Conservation (phyloP, 306 rosid species). For the Lupinus albus region DNA sequence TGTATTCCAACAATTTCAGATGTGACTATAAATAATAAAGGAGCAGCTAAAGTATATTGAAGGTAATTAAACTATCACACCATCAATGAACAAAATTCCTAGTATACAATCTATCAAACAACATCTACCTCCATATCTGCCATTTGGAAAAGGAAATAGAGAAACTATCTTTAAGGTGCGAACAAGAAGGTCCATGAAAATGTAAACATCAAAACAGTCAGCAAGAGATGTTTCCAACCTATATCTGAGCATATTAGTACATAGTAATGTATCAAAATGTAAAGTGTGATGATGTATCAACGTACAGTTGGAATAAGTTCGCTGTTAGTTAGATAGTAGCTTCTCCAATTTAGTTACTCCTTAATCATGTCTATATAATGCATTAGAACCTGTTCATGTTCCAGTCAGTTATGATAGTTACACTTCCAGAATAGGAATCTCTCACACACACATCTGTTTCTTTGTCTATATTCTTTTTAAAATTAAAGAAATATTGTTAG, state of each 20-base stretch:
- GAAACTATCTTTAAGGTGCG: not conserved
- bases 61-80: conserved; percentile 23
- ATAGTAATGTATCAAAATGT: too few species aligned
- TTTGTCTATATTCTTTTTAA: too few species aligned
- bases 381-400: too few species aligned
- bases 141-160: conserved; percentile 11
- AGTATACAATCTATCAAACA: conserved; percentile 21
- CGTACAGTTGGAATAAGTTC: too few species aligned
- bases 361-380: too few species aligned
- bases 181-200: conserved; percentile 20
- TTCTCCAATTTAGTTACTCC: too few species aligned
- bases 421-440: too few species aligned
- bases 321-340: too few species aligned
- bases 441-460: too few species aligned
- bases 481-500: too few species aligned
- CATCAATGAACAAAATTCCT: not conserved
- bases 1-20: not conserved
- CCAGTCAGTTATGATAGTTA: too few species aligned
- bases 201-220: not conserved
- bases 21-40: conserved; percentile 14
- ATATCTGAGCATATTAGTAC: conserved; percentile 3
- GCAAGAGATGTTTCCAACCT: conserved; percentile 22
- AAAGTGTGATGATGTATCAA: too few species aligned
- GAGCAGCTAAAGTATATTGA: not conserved
- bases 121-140: conserved; percentile 10